Evolutionary conservation across 257 asterid species (phyloP), one percentile per base, ranked within the genome.

Genomic region (Schizonepeta tenuifolia): DNA sequence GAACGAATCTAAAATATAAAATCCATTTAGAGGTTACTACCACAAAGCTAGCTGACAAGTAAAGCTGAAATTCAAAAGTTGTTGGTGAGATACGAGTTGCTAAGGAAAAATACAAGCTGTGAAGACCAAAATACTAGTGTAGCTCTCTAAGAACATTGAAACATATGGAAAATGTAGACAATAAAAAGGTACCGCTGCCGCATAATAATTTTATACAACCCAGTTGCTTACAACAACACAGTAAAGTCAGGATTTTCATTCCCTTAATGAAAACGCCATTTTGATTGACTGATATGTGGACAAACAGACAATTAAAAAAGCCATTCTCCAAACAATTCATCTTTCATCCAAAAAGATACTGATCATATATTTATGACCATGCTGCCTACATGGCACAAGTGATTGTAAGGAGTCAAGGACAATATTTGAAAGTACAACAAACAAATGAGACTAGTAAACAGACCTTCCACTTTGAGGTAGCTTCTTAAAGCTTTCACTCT

Each of bases 391-490:
- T 10, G 18, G 66, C 53, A 44, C 41, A 35, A 18, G 50, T 18
- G 15, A 55, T 10, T 44, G 9, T 38, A 18, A 20, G 44, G 49
- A 61, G 5, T 33, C 67, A 53, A 57, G 58, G 28, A 60, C 57
- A 61, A 20, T 21, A 65, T 46, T 47, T 40, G 35, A 65, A 56
- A 13, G 11, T 61, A 28, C 20, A 36, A 49, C 26, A 67, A 67
- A 63, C 69, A 24, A 56, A 70, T 59, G 60, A 72, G 78, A 65
- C 38, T 65, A 44, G 43, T 38, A 72, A 54, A 64, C 78, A 72
- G 53, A 95, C 99, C 98, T 92, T 87, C 83, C 93, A 83, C 76
- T 83, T 76, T 83, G 91, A 60, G 88, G 78, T 69, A 74, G 86
- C 85, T 89, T 87, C 84, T 78, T 89, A 53, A 57, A 78, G 85